Base-by-base conservation (phyloP, 495 filamentous ascomycete species). In the Trichocladium uniseriatum region DNA sequence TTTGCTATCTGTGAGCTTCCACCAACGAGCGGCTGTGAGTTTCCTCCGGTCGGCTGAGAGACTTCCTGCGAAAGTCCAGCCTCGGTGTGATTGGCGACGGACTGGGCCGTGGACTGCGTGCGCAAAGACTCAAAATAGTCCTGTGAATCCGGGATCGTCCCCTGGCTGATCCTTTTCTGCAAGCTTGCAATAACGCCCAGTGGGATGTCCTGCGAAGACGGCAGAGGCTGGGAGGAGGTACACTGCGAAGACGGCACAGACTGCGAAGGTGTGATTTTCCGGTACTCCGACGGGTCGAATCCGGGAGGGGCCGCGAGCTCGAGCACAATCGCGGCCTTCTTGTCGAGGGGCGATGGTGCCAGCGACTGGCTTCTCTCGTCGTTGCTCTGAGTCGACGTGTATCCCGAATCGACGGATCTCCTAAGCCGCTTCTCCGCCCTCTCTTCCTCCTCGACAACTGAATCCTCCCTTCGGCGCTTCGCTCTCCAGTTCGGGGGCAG, bases 141-240 rank as follows among this genome's bases (percentile, higher is more conserved):
- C 41, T 67, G 64, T 0, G 64, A 67, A 28, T 67, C 64, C 0
- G 60, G 60, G 6, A 67, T 65, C 1, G 58, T 60, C 5, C 45
- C 48, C 46, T 53, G 56, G 43, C 57, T 58, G 40, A 34, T 48
- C 1, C 6, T 18, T 11, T 14, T 34, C 10, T 24, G 20, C 49
- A 39, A 9, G 28, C 16, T 40, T 27, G 45, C 39, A 20, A 21
- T 9, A 15, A 21, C 22, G 15, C 10, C 6, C 35, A 14, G 15
- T 10, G 27, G 19, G 20, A 20, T n/a, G 13, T 16, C 37, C 20
- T 54, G 52, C 10, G 48, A 51, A 29, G 48, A 45, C 13, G 41
- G 41, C 11, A 19, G n/a, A n/a, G n/a, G n/a, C n/a, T n/a, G n/a
- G n/a, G n/a, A n/a, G n/a, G n/a, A n/a, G n/a, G n/a, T n/a, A n/a